These are phyloP conservation scores for Choanephora cucurbitarum DNA, from an alignment of 371 early-diverging fungal species.

Conservation along the genomic window DNA sequence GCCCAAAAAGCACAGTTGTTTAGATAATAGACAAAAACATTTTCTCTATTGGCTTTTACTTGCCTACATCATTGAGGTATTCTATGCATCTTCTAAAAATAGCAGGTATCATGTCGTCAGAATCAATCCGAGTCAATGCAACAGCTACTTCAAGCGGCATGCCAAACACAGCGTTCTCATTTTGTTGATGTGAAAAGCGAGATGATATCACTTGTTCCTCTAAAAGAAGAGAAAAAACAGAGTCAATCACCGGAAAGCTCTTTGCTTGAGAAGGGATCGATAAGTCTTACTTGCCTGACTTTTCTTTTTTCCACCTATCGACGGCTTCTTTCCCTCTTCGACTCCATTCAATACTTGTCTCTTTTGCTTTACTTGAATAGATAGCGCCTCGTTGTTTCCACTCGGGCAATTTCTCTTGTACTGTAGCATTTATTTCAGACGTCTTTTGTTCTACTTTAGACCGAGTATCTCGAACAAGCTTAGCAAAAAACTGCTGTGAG, in stretches of 20 bases:
- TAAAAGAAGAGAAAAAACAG: slow-evolving; percentile 1
- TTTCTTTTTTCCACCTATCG: slow-evolving; percentile 55
- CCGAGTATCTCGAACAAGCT: slow-evolving; percentile 39
- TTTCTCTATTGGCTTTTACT: not conserved
- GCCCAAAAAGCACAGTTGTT: no score
- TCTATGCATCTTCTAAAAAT: slow-evolving; percentile 79
- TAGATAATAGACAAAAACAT: no score
- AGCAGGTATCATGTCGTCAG: slow-evolving; percentile 64
- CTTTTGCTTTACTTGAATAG: slow-evolving; percentile 49
- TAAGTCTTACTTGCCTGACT: slow-evolving; percentile 29
- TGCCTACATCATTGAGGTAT: slow-evolving; percentile 52
- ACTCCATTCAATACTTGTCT: slow-evolving; percentile 52
- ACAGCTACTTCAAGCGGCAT: slow-evolving; percentile 58
- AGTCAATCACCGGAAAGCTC: no score
- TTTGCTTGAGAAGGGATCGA: no score
- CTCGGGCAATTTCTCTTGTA: slow-evolving; percentile 53
- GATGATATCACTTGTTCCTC: slow-evolving; percentile 7
- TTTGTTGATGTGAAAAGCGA: slow-evolving; percentile 8
- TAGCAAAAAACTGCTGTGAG: slow-evolving; percentile 27
- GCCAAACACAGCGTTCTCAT: slow-evolving; percentile 54
- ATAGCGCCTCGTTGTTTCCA: slow-evolving; percentile 44
- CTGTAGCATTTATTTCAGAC: slow-evolving; percentile 46
- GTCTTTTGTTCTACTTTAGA: slow-evolving; percentile 43
- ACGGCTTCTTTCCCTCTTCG: slow-evolving; percentile 52
- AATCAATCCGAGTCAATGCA: slow-evolving; percentile 52